Evolutionary conservation across 2,329 filamentous ascomycete genomes (phyloP).

Genomic region (Aureobasidium uvarum): DNA sequence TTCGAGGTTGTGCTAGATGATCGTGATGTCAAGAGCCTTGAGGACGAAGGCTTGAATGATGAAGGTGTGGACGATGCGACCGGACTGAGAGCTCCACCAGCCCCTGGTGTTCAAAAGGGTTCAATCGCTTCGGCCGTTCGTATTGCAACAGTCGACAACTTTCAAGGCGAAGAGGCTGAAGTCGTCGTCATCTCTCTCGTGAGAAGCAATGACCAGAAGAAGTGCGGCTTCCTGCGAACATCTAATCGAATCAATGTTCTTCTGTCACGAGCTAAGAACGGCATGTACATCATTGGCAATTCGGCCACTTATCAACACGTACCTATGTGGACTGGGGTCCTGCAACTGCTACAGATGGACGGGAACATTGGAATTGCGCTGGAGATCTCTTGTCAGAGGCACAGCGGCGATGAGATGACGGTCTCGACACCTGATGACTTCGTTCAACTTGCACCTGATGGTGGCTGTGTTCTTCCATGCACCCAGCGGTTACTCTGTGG

Average conservation of each 20-base stretch:
- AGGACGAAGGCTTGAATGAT: slow-evolving; percentile 22
- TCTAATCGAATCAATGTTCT: slow-evolving; percentile 69
- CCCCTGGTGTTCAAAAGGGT: slow-evolving; percentile 14
- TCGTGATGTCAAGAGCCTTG: slow-evolving; percentile 54
- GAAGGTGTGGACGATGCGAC: slow-evolving; percentile 17
- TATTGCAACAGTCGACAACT: slow-evolving; percentile 52
- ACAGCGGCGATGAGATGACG: slow-evolving; percentile 52
- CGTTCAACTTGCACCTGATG: slow-evolving; percentile 55
- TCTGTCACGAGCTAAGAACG: slow-evolving; percentile 64
- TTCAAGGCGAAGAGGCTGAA: slow-evolving; percentile 73
- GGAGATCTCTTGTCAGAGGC: slow-evolving; percentile 60
- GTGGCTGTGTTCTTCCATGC: slow-evolving; percentile 58
- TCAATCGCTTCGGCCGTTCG: slow-evolving; percentile 21
- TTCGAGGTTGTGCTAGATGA: slow-evolving; percentile 66
- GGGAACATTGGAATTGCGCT: slow-evolving; percentile 53
- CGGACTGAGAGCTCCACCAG: neutral
- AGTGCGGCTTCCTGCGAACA: slow-evolving; percentile 64
- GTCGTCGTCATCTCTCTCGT: slow-evolving; percentile 69
- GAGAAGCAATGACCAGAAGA: slow-evolving; percentile 60
- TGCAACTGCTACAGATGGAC: slow-evolving; percentile 50
- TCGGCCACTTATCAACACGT: slow-evolving; percentile 46
- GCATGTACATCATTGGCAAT: slow-evolving; percentile 71
- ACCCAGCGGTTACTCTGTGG: slow-evolving; percentile 46
- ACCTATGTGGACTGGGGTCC: slow-evolving; percentile 63
- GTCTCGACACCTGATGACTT: slow-evolving; percentile 61